Conservation (phyloP, 805 yeast species). For the Wickerhamiella sorbophila region DNA sequence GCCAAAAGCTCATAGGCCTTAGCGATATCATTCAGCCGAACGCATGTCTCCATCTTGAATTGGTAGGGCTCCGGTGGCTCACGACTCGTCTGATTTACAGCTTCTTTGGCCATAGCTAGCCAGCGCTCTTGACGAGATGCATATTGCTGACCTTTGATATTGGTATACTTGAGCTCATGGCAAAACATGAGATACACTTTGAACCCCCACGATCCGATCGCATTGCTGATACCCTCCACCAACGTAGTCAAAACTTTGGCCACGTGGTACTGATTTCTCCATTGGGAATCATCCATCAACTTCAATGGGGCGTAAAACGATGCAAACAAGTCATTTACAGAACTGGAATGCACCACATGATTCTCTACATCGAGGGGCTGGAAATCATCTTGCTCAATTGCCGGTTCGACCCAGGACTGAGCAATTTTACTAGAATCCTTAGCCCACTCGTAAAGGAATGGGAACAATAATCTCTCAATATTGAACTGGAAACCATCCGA, state of each 20-base stretch:
- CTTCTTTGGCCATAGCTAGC: constrained; percentile 26
- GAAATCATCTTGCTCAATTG: constrained; percentile 46
- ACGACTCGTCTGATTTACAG: constrained; percentile 13
- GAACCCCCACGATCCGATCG: constrained; percentile 39
- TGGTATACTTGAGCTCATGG: constrained; percentile 10
- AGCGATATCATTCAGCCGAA: constrained; percentile 55
- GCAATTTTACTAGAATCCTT: constrained; percentile 34
- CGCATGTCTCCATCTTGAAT: constrained; percentile 49
- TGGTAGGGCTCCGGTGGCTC: constrained; percentile 37
- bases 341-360: constrained; percentile 34
- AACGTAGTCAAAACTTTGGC: constrained; percentile 48
- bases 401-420: constrained; percentile 35
- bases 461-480: constrained; percentile 42
- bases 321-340: constrained; percentile 54
- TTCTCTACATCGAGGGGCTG: constrained; percentile 34
- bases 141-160: constrained; percentile 1
- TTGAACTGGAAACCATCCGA: constrained; percentile 36
- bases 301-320: constrained; percentile 43
- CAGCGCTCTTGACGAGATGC: constrained; percentile 22
- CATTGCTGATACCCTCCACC: constrained; percentile 48
- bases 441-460: constrained; percentile 31
- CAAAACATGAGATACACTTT: constrained; percentile 13
- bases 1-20: constrained; percentile 19
- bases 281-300: constrained; percentile 44
- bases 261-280: constrained; percentile 51